Evolutionary conservation across 768 basidiomycete species (phyloP), one percentile per base, ranked within the genome.

Genomic region (Sistotremastrum suecicum): DNA sequence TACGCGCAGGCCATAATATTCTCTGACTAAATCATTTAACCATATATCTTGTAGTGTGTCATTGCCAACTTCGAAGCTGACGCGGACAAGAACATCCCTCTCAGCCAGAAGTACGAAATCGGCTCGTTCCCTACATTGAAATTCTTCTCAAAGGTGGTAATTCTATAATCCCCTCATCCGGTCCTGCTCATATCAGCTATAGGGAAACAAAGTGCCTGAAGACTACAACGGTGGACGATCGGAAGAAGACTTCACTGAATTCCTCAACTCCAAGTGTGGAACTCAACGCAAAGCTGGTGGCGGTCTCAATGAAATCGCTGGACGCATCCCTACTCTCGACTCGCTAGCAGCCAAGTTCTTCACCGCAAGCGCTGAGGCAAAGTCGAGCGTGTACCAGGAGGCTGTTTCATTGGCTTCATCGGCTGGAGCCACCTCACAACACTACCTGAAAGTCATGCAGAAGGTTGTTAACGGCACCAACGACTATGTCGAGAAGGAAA

Each of bases 21-120:
- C 50, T 7, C 32, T 5, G 29, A 28, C 8, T 7, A n/a, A 11
- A 11, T 29, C 29, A 10, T 42, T 34, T 12, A 12, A 35, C 3
- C 20, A 3, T n/a, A n/a, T n/a, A n/a, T 33, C 36, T 35, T 37
- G n/a, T n/a, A n/a, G n/a, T 91, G 88, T 58, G 63, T 94, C 46
- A 76, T 99, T 46, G 91, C 89, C 31, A 89, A 94, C 62, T 64
- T 97, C 49, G 80, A 98, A 62, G 90, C 83, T 20, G 90, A 98
- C 60, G 83, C 84, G 36, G 70, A 78, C 50, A 69, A 69, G 60
- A 94, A 95, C 70, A 72, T 73, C 53, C 74, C 71, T 20, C 62
- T 95, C 44, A 78, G 81, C 6, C 51, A 59, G 35, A 74, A 76
- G 58, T 91, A 91, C 56, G 83, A 69, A 4, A 74, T 99, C 47